Evolutionary conservation across 345 rosid species (phyloP), one percentile per base, ranked within the genome.

Genomic region (Rhodamnia rubescens): DNA sequence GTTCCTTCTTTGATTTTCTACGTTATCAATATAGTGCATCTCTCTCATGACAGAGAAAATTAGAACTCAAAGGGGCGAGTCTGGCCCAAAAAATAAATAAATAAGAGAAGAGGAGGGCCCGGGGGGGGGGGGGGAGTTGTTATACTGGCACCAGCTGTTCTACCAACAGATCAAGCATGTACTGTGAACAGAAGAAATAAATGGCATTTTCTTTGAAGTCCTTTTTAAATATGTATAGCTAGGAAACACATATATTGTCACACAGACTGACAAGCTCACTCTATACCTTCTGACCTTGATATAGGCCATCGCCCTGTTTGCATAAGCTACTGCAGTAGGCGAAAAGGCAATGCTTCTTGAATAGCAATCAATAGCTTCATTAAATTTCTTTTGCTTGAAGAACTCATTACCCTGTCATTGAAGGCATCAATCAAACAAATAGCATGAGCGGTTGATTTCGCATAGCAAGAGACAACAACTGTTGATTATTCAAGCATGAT

Each of bases 261-360:
- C 74, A 61, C 15, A 32, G 21, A 61, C 74, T 10, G 11, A 61
- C 40, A 0, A 61, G 11, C 74, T 27, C 74, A 61, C 21, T 64
- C 22, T 32, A 64, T 89, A 89, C 98, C 94, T 95, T 91, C 81
- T 94, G 88, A 95, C 88, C 90, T 94, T 97, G 87, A 97, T 95
- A 88, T 94, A 95, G 85, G 98, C 94, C 98, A 97, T 97, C 20
- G 97, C 99, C 53, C 98, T 91, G 88, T 95, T 97, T 21, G 99
- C 98, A 92, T 90, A 93, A 85, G 98, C 92, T 16, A 97, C 95
- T 20, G 98, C 96, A 49, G 96, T 92, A 52, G 98, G 98, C 24
- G 96, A 93, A 61, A 97, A 86, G 32, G 96, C 98, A 89, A 97
- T 93, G 90, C 99, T 96, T 84, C 98, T 91, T 83, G 98, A 95